Evolutionary conservation across 2,329 filamentous ascomycete species (phyloP), one percentile per base, ranked within the genome.

Genomic region (Trichoderma koningiopsis): DNA sequence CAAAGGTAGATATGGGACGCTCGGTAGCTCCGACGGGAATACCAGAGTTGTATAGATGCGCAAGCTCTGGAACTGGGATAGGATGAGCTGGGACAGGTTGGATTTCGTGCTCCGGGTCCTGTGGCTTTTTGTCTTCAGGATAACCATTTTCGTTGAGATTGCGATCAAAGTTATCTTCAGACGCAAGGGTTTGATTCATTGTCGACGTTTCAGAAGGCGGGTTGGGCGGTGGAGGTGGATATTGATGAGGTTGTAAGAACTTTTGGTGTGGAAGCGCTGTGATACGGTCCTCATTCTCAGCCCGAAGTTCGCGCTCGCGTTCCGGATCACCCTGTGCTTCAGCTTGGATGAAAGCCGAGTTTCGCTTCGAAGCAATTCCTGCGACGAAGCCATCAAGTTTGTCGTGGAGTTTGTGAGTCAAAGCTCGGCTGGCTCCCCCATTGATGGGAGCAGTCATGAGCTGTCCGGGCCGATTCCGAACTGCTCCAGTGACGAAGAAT

Each of bases 381-480:
- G 94, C 91, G 49, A 97, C 92, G 68, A 94, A 93, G 24, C 92
- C 91, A 78, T 97, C 94, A 68, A 97, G 88, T 78, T 91, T 93
- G 79, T 96, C 93, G 77, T 96, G 92, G 74, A 97, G 90, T 74
- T 90, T 82, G 73, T 90, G 90, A 74, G 91, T 93, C 68, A 95
- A 84, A 3, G 90, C 91, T 75, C 90, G 80, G 14, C 77, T 71
- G 31, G 74, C 74, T 4, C 71, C 68, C 2, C 67, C 73, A 47
- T 75, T 75, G 40, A 77, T 73, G 64, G 88, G 84, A 69, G 80
- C 88, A 76, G 81, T 84, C 78, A 81, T 83, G 52, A 77, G 78
- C 53, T 77, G 73, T 7, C 75, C 75, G 58, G 76, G 72, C 27
- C 79, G 77, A 40, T 79, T 73, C 8, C 79, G 75, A 19, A 81